A percentile compares a stretch with the other conserved stretches of the same genome.
phyloP scores from a whole-genome alignment of 306 rosid species.

The Quercus cerris region DNA sequence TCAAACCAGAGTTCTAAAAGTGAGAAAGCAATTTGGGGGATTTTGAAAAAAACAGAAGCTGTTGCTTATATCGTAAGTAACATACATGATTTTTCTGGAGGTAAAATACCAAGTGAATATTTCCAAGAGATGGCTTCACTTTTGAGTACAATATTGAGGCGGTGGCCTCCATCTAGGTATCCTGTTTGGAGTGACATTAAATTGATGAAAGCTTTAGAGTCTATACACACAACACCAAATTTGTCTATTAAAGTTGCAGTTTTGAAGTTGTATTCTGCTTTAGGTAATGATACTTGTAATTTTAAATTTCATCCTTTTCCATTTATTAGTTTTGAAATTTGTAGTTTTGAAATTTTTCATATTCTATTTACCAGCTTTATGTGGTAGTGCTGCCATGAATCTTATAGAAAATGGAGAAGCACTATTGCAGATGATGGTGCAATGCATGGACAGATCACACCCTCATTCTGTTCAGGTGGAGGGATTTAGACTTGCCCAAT shows the following conservation, averaged over 20 bases:
- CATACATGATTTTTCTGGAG: conserved; percentile 35
- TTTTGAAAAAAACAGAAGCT: conserved; percentile 42
- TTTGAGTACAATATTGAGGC: conserved; percentile 62
- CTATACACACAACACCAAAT: conserved; percentile 37
- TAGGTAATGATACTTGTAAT: conserved; percentile 57
- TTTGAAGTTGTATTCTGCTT: conserved; percentile 71
- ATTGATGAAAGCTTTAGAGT: conserved; percentile 47
- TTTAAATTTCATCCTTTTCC: background rate
- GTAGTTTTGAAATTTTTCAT: conserved; percentile 16
- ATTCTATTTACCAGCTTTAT: conserved; percentile 60
- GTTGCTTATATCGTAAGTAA: conserved; percentile 38
- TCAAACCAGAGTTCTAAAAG: conserved; percentile 48
- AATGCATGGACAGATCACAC: conserved; percentile 59
- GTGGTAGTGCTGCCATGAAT: conserved; percentile 59
- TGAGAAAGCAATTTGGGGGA: conserved; percentile 60
- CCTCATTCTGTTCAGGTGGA: conserved; percentile 58
- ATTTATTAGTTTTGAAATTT: conserved; percentile 6
- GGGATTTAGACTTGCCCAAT: conserved; percentile 76
- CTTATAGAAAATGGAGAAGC: conserved; percentile 57
- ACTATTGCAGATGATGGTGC: conserved; percentile 52
- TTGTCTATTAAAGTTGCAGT: conserved; percentile 39
- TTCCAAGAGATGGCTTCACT: conserved; percentile 64
- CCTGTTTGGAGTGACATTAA: conserved; percentile 55
- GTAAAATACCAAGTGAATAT: conserved; percentile 39
- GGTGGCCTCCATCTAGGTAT: conserved; percentile 73